Evolutionary conservation across 176 grass and related monocot genomes (phyloP), one percentile per base, ranked within the genome.

Genomic region (Phoenix dactylifera): DNA sequence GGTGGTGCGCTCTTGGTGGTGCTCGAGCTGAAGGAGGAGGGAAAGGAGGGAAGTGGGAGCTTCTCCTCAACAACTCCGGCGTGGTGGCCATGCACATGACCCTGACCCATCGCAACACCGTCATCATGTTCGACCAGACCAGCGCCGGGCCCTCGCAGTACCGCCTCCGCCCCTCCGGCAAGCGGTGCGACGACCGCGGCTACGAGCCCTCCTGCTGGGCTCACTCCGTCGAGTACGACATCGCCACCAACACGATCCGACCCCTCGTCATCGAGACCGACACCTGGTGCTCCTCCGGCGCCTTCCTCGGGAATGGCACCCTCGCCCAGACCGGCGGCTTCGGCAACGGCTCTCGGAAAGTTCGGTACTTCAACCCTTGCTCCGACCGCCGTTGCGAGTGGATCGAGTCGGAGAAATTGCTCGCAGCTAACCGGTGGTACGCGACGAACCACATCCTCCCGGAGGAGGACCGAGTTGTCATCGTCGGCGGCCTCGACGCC

Each of bases 261-360:
- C 77, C 77, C 14, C 49, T 80, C 55, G 49, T 67, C 53, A 54
- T 80, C 77, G 16, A 15, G 12, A 30, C 77, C 44, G 77, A 80
- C 63, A 73, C 77, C 2, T 80, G 77, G 77, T 80, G 77, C 77
- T 80, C 77, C n/a, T 80, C 77, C 39, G 77, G 77, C 55, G 70
- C 77, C 18, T 74, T 80, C 70, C 72, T 80, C 30, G 28, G 50
- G 2, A 55, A 74, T 18, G 77, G 77, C 29, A 73, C 70, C 35
- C 54, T 80, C 4, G 44, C 50, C 16, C 77, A 80, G 63, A 80
- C 77, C 16, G 77, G 77, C 20, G 77, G 77, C 7, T 69, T 69
- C 55, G 70, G 77, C 7, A 49, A 57, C 4, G 77, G 77, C 15
- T 20, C 50, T 22, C 70, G 70, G 17, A 69, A 53, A 49, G 60